Evolutionary conservation across 805 yeast species (phyloP).

Genomic region (Wickerhamiella galacta): DNA sequence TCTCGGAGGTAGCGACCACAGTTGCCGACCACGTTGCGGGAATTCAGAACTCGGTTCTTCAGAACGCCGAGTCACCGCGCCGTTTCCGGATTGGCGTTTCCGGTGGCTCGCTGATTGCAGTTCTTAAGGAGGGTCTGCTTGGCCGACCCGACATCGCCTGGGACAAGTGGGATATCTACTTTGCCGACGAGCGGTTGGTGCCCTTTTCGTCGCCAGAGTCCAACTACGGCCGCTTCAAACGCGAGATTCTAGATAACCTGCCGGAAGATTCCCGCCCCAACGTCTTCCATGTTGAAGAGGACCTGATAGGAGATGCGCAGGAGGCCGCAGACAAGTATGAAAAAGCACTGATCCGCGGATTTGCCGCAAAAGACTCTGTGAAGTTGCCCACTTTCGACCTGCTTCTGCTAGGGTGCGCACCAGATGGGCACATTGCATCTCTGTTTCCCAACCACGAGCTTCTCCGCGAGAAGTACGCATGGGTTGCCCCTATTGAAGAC

Average conservation of each 20-base stretch:
- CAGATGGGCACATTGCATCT: conserved; percentile 97
- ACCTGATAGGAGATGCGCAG: conserved; percentile 41
- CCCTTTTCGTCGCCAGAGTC: conserved; percentile 71
- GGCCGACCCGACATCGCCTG: conserved; percentile 64
- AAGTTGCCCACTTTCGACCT: conserved; percentile 90
- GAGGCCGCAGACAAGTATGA: conserved; percentile 93
- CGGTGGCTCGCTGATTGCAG: conserved; percentile 84
- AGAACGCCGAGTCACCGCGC: conserved; percentile 22
- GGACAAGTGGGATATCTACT: conserved; percentile 90
- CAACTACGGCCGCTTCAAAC: conserved; percentile 77
- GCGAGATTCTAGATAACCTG: conserved; percentile 60
- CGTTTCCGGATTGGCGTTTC: conserved; percentile 81
- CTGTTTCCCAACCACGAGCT: conserved; percentile 85
- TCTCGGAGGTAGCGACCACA: conserved; percentile 84
- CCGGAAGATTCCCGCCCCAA: conserved; percentile 42
- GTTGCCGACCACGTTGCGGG: conserved; percentile 87
- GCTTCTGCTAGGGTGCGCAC: conserved; percentile 88
- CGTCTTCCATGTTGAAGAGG: conserved; percentile 69
- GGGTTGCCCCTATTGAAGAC: conserved; percentile 86
- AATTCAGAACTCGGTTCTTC: conserved; percentile 62
- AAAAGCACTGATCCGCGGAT: conserved; percentile 65
- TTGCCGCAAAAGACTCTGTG: conserved; percentile 92
- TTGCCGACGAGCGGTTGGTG: conserved; percentile 91
- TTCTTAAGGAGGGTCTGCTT: conserved; percentile 71
- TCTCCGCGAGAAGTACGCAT: conserved; percentile 75